Evolutionary conservation across 2,329 filamentous ascomycete species (phyloP).

Genomic region (Cladosporium cucumerinum): DNA sequence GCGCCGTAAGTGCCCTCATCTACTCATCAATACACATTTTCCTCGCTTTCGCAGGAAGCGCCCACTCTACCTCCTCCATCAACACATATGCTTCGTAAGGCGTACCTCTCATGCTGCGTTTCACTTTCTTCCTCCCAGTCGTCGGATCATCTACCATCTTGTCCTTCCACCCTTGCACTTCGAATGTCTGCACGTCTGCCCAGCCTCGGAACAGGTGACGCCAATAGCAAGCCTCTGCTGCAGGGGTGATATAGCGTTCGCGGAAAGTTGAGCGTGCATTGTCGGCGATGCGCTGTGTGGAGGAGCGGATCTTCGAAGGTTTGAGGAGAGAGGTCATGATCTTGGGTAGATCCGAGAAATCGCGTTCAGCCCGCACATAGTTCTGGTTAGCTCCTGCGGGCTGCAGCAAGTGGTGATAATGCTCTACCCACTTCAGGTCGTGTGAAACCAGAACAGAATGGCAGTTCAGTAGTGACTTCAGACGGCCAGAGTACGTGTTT

Average conservation of each 20-base stretch:
- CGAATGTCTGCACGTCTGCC: slow-evolving; percentile 25
- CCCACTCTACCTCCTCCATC: slow-evolving; percentile 32
- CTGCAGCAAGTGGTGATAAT: slow-evolving; percentile 32
- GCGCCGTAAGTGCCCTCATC: not conserved
- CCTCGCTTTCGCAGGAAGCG: slow-evolving; percentile 27
- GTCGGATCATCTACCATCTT: slow-evolving; percentile 13
- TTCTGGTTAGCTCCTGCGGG: slow-evolving; percentile 31
- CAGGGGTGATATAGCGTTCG: slow-evolving; percentile 29
- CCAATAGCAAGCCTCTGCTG: slow-evolving; percentile 27
- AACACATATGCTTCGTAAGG: slow-evolving; percentile 33
- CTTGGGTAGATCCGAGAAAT: slow-evolving; percentile 30
- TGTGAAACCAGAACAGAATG: slow-evolving; percentile 32
- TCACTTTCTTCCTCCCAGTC: slow-evolving; percentile 21
- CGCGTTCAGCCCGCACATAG: slow-evolving; percentile 30
- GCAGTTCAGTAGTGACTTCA: slow-evolving; percentile 36
- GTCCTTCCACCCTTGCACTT: slow-evolving; percentile 26
- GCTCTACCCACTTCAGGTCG: slow-evolving; percentile 31
- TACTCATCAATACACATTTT: slow-evolving; percentile 29
- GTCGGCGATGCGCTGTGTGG: slow-evolving; percentile 24
- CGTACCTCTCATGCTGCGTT: slow-evolving; percentile 25
- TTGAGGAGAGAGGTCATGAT: slow-evolving; percentile 22
- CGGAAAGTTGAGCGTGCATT: slow-evolving; percentile 26
- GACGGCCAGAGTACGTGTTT: slow-evolving; percentile 34
- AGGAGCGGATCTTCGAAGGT: slow-evolving; percentile 5
- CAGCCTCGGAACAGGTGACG: slow-evolving; percentile 29